Evolutionary conservation across 192 early-diverging fungal genomes (phyloP).

Genomic region (Lunasporangiospora selenospora): DNA sequence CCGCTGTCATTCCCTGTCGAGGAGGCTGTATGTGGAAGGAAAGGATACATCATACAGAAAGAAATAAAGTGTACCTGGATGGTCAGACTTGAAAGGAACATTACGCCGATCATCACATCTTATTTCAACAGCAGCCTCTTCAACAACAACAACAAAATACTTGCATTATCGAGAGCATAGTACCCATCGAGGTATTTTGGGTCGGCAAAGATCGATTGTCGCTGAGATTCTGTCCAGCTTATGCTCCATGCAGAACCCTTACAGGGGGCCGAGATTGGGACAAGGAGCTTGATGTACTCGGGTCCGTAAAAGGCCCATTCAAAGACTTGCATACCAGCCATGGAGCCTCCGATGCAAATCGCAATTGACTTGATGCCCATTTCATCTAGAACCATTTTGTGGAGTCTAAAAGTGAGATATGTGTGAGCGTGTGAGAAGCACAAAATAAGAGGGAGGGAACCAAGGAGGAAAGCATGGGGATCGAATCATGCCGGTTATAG

Average conservation of each 20-base stretch:
- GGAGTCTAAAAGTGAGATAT: constrained; percentile 64
- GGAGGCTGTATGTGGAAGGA: constrained; percentile 61
- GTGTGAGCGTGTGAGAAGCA: no score
- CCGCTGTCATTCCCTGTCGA: constrained; percentile 82
- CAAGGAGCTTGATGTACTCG: constrained; percentile 84
- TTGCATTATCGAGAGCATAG: constrained; percentile 19
- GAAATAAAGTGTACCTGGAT: not conserved
- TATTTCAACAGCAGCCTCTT: no score
- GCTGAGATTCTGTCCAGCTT: constrained; percentile 95
- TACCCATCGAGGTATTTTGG: constrained; percentile 69
- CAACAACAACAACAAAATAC: constrained; percentile 17
- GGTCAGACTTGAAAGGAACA: no score
- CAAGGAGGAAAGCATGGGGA: not conserved
- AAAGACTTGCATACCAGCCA: constrained; percentile 96
- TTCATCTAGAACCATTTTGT: constrained; percentile 79
- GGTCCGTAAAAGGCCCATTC: constrained; percentile 91
- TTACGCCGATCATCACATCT: not conserved
- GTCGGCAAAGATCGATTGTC: constrained; percentile 95
- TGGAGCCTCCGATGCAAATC: constrained; percentile 92
- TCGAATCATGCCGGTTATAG: not conserved
- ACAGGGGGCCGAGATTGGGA: constrained; percentile 92
- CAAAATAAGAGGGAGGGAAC: not conserved
- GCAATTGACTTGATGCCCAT: constrained; percentile 88
- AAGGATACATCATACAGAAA: not conserved
- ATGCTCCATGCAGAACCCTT: constrained; percentile 98